Evolutionary conservation across 2,329 filamentous ascomycete species (phyloP).

Genomic region (Calonectria ilicicola): DNA sequence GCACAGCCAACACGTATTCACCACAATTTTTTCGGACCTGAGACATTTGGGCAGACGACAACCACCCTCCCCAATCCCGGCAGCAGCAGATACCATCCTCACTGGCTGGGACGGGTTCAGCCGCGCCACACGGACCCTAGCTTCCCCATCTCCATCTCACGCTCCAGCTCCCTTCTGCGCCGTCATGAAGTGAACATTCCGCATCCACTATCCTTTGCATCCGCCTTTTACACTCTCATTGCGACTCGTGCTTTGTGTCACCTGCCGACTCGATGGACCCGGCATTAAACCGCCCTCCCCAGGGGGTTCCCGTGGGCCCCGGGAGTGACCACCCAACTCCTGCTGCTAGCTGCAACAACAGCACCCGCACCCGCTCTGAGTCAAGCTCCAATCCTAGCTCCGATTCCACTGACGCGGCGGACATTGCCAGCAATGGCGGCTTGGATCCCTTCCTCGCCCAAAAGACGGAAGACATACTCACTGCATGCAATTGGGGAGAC

Average conservation of each 20-base stretch:
- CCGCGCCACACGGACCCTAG: conserved; percentile 28
- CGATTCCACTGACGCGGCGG: conserved; percentile 12
- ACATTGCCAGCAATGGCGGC: conserved; percentile 26
- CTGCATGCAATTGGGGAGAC: conserved; percentile 71
- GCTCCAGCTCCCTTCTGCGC: conserved; percentile 10
- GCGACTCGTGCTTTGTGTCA: background rate
- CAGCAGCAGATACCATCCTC: background rate
- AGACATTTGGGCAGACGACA: background rate
- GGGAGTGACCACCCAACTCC: conserved; percentile 25
- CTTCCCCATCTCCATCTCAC: conserved; percentile 15
- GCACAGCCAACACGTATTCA: background rate
- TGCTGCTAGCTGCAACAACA: conserved; percentile 22
- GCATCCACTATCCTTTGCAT: conserved; percentile 14
- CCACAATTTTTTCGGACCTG: background rate
- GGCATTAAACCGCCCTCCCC: conserved; percentile 23
- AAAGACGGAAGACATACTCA: conserved; percentile 56
- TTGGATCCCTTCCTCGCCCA: conserved; percentile 27
- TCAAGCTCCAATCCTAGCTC: conserved; percentile 25
- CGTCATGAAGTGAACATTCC: conserved; percentile 26
- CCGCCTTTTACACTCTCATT: background rate
- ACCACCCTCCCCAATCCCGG: background rate
- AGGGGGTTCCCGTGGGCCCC: conserved; percentile 1
- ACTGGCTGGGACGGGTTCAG: conserved; percentile 10
- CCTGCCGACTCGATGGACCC: conserved; percentile 17
- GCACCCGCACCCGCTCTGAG: conserved; percentile 18